Base-by-base conservation (phyloP, 2,329 filamentous ascomycete genomes). In the Colletotrichum melonis region DNA sequence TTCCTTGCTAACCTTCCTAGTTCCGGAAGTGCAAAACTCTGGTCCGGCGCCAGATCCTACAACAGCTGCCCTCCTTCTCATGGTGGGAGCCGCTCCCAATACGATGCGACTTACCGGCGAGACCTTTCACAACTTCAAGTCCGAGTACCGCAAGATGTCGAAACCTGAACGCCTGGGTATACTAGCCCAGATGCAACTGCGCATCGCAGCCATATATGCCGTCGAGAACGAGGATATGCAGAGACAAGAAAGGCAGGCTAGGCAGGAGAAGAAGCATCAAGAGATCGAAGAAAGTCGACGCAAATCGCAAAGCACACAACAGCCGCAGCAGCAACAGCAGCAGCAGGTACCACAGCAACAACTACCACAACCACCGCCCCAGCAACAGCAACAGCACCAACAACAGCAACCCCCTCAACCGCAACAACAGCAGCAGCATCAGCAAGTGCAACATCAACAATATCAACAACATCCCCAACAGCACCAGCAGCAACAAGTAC, bases 191-290 rank as follows among this genome's bases (percentile, higher is more conserved):
- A 74, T 86, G 22, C 84, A 86, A 69, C 79, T 86, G 14, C 78
- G 84, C 16, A 80, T 86, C 26, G 84, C 84, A 8, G 84, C 84
- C 57, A 84, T 86, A 14, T 86, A 85, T 65, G 84, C 84, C 12
- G 79, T 86, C 2, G 84, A 86, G 60, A 86, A 85, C 72, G 84
- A 86, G 73, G 84, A 85, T 54, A 73, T 82, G 62, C 84, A 86
- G 74, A 80, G 84, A 12, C 81, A 84, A 63, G 78, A 79, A 64
- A 79, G 84, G 22, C 81, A 82, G 62, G 82, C 84, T 9, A 79
- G 80, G 5, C 82, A 83, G 63, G 80, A 84, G 54, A 81, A 79
- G 71, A 79, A 84, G 4, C 82, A 85, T 69, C 78, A 77, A 19
- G 80, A 84, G 60, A 80, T 84, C 4, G 84, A 85, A 24, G 78